Percentiles rank a stretch among this genome's conserved stretches.
These are phyloP conservation scores for Lactifluus echinatus DNA, from an alignment of 768 basidiomycete species.

Conservation along the genomic window DNA sequence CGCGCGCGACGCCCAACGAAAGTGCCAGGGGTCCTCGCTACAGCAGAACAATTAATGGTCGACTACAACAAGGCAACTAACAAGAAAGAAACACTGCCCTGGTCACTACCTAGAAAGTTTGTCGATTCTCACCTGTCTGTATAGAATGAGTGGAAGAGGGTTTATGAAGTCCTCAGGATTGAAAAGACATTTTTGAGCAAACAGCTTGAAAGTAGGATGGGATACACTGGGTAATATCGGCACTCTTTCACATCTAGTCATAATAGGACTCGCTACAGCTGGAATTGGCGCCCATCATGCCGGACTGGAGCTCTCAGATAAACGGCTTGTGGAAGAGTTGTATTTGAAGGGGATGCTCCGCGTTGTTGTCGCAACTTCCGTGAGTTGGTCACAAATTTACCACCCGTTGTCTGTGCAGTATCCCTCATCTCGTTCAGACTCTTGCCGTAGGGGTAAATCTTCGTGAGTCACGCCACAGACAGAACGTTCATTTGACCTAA, in stretches of 20 bases:
- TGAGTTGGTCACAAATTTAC: conserved; percentile 29
- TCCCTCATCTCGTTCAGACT: conserved; percentile 43
- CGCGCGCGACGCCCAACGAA: conserved; percentile 14
- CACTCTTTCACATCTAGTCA: background rate
- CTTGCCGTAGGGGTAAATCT: conserved; percentile 95
- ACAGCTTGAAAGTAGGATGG: conserved; percentile 46
- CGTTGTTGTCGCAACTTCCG: conserved; percentile 77
- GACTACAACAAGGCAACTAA: conserved; percentile 54
- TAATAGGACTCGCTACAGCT: conserved; percentile 47
- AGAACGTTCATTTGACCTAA: background rate
- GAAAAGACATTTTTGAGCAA: conserved; percentile 57
- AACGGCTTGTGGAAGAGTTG: conserved; percentile 62
- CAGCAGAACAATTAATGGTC: conserved; percentile 71
- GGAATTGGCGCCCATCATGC: conserved; percentile 94
- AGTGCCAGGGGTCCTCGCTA: conserved; percentile 36
- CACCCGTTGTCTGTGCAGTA: background rate
- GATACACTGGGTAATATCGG: too few species aligned
- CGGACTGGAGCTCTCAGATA: conserved; percentile 67
- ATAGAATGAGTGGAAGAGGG: background rate
- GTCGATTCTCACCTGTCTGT: background rate
- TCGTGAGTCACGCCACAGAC: conserved; percentile 41
- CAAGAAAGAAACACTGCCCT: conserved; percentile 48
- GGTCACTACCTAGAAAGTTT: conserved; percentile 54
- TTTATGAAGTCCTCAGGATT: conserved; percentile 34
- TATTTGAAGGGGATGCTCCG: conserved; percentile 57